phyloP scores from a whole-genome alignment of 208 protist species.

The Crithidia brevicula region DNA sequence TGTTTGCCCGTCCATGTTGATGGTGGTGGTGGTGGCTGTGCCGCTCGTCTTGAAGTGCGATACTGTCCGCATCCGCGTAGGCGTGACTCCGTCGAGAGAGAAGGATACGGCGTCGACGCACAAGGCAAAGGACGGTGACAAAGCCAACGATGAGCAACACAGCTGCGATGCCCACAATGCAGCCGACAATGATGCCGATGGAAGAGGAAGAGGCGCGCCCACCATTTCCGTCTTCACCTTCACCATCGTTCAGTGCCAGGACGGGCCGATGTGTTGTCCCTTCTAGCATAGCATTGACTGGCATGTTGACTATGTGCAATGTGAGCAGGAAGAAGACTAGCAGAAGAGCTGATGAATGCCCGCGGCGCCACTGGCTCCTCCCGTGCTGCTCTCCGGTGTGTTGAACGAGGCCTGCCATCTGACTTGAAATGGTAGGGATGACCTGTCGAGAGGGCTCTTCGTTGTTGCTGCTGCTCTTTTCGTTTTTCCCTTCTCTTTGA shows the following conservation, averaged over 20 bases:
- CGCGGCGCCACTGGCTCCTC: too few relatives aligned
- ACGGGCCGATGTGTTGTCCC: not conserved
- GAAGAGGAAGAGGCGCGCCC: not conserved
- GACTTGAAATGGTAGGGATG: too few relatives aligned
- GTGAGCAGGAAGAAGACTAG: not conserved
- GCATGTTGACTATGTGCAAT: not conserved
- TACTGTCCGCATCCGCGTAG: conserved; percentile 12
- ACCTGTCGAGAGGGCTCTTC: too few relatives aligned
- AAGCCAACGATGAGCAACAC: not conserved
- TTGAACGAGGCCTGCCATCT: too few relatives aligned
- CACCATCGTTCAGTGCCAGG: not conserved
- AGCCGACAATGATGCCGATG: conserved; percentile 2
- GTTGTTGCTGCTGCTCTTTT: too few relatives aligned
- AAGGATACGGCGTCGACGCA: not conserved
- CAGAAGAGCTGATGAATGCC: too few relatives aligned
- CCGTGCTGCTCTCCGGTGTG: too few relatives aligned
- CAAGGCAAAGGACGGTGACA: not conserved
- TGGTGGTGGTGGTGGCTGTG: not conserved
- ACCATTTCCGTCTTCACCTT: too few relatives aligned
- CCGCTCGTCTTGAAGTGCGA: conserved; percentile 15
- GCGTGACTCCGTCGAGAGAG: not conserved
- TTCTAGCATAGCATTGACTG: not conserved
- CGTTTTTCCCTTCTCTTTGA: too few relatives aligned
- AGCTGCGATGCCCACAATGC: not conserved
- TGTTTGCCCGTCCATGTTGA: not conserved